Evolutionary conservation across 805 yeast genomes (phyloP).

Genomic region (Candida tallmaniae): DNA sequence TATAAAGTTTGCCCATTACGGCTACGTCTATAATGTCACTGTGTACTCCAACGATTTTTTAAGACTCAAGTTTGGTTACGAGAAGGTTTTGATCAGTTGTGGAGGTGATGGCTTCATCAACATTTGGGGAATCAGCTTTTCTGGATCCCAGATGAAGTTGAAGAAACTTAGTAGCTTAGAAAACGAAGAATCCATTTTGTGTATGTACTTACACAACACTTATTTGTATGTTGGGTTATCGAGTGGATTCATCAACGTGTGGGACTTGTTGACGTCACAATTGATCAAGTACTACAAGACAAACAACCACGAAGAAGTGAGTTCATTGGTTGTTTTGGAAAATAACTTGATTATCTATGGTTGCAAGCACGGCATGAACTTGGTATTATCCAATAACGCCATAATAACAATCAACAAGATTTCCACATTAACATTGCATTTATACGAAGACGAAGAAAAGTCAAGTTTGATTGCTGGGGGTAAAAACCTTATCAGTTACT

Average conservation of each 20-base stretch:
- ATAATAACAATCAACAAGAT: slow-evolving; percentile 4
- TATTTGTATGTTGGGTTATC: slow-evolving; percentile 81
- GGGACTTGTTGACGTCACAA: slow-evolving; percentile 86
- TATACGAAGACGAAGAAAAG: not conserved
- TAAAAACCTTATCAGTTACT: slow-evolving; percentile 5
- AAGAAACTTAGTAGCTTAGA: slow-evolving; percentile 39
- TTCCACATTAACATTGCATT: slow-evolving; percentile 8
- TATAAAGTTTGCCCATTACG: slow-evolving; percentile 83
- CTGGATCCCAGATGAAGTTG: slow-evolving; percentile 8
- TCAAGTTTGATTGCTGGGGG: slow-evolving; percentile 10
- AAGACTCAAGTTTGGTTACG: slow-evolving; percentile 14
- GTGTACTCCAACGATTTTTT: slow-evolving; percentile 19
- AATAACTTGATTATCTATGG: slow-evolving; percentile 11
- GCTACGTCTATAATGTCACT: slow-evolving; percentile 75
- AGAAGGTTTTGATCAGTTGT: slow-evolving; percentile 39
- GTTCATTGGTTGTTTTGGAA: slow-evolving; percentile 5
- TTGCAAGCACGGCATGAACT: slow-evolving; percentile 12
- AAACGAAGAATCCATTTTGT: slow-evolving; percentile 66
- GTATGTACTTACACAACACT: slow-evolving; percentile 59
- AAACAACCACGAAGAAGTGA: slow-evolving; percentile 10
- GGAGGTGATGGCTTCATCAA: slow-evolving; percentile 93
- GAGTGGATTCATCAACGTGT: slow-evolving; percentile 69
- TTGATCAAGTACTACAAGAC: slow-evolving; percentile 38
- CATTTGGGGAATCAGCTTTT: slow-evolving; percentile 55
- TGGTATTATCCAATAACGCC: slow-evolving; percentile 42